Conservation (phyloP, 2,329 filamentous ascomycete genomes). For the Penicillium frequentans region DNA sequence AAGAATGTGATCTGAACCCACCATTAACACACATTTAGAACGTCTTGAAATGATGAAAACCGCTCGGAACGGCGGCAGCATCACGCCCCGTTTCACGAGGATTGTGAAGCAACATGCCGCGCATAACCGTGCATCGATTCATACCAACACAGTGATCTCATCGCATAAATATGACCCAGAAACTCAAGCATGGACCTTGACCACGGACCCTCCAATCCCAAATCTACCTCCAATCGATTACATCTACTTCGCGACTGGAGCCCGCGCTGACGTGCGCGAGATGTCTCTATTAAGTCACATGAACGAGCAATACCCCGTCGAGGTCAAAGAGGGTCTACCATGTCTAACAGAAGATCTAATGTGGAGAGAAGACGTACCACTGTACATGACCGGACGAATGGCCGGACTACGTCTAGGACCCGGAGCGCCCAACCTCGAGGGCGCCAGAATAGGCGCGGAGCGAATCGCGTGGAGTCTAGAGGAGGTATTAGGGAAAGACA, state of each 20-base stretch:
- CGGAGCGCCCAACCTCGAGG: constrained; percentile 71
- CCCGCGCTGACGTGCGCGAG: constrained; percentile 61
- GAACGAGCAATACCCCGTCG: constrained; percentile 59
- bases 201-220: constrained; percentile 54
- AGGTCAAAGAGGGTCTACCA: constrained; percentile 65
- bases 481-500: constrained; percentile 49
- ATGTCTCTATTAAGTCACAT: constrained; percentile 65
- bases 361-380: constrained; percentile 71
- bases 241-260: constrained; percentile 75
- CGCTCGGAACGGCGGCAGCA: constrained; percentile 73
- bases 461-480: constrained; percentile 70
- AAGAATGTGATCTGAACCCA: neutral
- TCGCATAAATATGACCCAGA: constrained; percentile 52
- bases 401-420: constrained; percentile 70
- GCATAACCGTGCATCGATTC: constrained; percentile 54
- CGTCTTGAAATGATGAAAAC: constrained; percentile 64
- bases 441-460: constrained; percentile 71
- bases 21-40: constrained; percentile 42
- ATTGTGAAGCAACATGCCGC: constrained; percentile 62
- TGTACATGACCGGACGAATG: constrained; percentile 70
- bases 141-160: constrained; percentile 58
- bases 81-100: constrained; percentile 68
- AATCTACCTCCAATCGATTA: constrained; percentile 59
- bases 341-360: constrained; percentile 74
- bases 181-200: constrained; percentile 52